Conservation (phyloP, 2,329 filamentous ascomycete genomes). For the Fusarium burgessii region DNA sequence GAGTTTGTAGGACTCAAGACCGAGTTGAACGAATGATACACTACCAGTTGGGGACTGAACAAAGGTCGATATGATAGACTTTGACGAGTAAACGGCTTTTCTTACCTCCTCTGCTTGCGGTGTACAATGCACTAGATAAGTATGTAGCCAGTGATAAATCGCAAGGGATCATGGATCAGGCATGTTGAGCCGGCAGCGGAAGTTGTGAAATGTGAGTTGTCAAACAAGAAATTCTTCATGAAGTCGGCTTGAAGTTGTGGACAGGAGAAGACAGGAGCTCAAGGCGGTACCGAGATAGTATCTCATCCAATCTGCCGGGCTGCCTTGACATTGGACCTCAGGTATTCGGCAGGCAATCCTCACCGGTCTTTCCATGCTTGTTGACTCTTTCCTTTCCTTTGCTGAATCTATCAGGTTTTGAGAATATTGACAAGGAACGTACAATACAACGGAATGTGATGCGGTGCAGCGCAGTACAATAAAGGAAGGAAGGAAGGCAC, state of each 20-base stretch:
- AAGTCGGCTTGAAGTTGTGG: slow-evolving; percentile 6
- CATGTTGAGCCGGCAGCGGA: neutral
- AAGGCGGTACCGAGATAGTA: slow-evolving; percentile 8
- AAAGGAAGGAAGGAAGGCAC: slow-evolving; percentile 4
- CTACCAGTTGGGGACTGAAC: neutral
- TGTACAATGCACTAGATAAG: neutral
- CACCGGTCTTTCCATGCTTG: slow-evolving; percentile 7
- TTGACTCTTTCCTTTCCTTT: slow-evolving; percentile 10
- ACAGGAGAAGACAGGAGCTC: neutral
- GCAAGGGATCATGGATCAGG: neutral
- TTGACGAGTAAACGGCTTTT: neutral
- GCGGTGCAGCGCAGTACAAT: neutral
- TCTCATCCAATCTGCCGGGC: neutral
- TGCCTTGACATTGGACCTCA: neutral
- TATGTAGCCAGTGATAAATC: neutral
- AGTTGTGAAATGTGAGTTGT: slow-evolving; percentile 16
- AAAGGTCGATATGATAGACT: slow-evolving; percentile 4
- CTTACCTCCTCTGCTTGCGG: neutral
- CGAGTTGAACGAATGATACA: slow-evolving; percentile 9
- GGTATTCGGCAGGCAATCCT: slow-evolving; percentile 15
- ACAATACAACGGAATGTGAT: neutral
- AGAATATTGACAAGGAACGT: slow-evolving; percentile 15
- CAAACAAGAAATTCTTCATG: slow-evolving; percentile 14
- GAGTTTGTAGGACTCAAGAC: slow-evolving; percentile 10
- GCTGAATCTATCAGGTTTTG: slow-evolving; percentile 14